Evolutionary conservation across 768 basidiomycete species (phyloP), one percentile per base, ranked within the genome.

Genomic region (Suillus luteus): DNA sequence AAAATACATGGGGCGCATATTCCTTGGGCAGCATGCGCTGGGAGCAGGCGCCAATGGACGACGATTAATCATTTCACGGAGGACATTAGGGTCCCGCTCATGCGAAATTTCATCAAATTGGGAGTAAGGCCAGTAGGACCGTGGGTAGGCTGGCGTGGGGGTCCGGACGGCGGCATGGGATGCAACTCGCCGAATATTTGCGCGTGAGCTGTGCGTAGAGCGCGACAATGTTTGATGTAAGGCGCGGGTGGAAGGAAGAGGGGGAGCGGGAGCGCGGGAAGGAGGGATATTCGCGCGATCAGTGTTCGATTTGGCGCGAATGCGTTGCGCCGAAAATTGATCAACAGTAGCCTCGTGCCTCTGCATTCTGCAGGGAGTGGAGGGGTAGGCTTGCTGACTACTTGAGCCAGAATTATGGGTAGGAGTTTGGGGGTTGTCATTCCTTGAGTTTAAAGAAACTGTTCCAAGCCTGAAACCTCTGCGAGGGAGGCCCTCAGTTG

Each of bases 1-100:
- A 41, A 64, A 61, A 33, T 44, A 27, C 5, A 66, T 55, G 5
- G 65, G 65, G 7, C 59, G 59, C 14, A 64, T 43, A 49, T 61
- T 12, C 10, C 33, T 54, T 8, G 65, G 65, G 5, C 27, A 19
- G 7, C 58, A 37, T 2, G 40, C 38, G 15, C 11, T 22, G 35
- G 8, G 9, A 6, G 55, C 55, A 12, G 63, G 63, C 9, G 65
- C 44, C 2, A 59, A 8, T 22, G 63, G 59, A 33, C 48, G 44
- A 9, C 14, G 12, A 14, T 57, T 51, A 33, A 65, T 65, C 64
- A 35, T 48, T 12, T 3, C 14, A 27, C 62, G 41, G 46, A 55
- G 37, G 2, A 14, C 3, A 15, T 38, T 27, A 5, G 40, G 51
- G 31, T 65, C 62, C 35, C n/a, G 33, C 35, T 40, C 44, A 12